Base-by-base conservation (phyloP, 2,329 filamentous ascomycete species). In the Phialophora tarda region DNA sequence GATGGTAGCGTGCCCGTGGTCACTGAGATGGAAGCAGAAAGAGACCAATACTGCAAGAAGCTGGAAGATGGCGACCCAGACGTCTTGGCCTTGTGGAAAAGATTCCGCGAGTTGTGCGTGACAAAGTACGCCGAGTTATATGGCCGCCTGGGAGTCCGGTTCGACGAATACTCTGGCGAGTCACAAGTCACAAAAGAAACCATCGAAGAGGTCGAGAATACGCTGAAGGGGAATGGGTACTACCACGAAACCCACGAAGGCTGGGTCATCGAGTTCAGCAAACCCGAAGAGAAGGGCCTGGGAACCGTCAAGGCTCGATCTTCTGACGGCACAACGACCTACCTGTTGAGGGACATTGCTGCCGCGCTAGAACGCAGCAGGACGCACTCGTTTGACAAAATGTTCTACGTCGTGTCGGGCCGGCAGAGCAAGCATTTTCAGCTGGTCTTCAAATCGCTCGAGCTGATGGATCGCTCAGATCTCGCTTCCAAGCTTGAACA, bases 371-470 rank as follows among this genome's bases (percentile, higher is more conserved):
- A 88, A 73, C 86, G 91, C 63, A 80, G 86, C 56, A 82, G 88
- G 26, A 84, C 85, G 73, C 79, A 80, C 78, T 77, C 87, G 10
- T 92, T 91, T 72, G 89, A 93, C 78, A 87, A 91, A 75, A 91
- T 93, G 89, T 89, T 92, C 68, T 93, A 92, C 74, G 90, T 93
- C 10, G 87, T 92, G 32, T 89, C 89, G 1, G 88, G 85, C 24
- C 86, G 88, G 69, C 90, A 93, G 73, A 89, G 91, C 72, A 82
- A 90, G 12, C 90, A 93, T 74, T 82, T 92, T 62, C 86, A 87
- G 73, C 89, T 92, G 75, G 82, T 93, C n/a, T 91, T 91, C 83
- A 91, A 91, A 81, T 91, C 92, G 41, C 82, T 92, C 66, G 87
- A 91, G 74, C 83, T 92, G 28, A 86, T 92, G 78, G 89, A 87